phyloP scores from a whole-genome alignment of 345 rosid species.

The Eucalyptus marginata region DNA sequence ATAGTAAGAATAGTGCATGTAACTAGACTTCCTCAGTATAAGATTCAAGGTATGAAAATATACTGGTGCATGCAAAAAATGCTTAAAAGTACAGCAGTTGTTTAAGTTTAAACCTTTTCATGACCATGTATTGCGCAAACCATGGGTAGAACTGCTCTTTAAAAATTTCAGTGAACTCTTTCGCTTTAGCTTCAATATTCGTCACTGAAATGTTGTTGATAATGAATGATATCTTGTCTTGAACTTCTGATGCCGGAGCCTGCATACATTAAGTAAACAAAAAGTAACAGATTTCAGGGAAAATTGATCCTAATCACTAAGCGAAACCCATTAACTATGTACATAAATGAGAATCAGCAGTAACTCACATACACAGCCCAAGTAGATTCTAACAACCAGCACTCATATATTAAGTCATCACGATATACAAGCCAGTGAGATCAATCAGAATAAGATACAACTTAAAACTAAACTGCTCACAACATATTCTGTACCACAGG shows the following conservation, averaged over 20 bases:
- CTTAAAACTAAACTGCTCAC: background rate
- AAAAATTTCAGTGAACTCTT: slow-evolving; percentile 74
- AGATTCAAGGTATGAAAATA: background rate
- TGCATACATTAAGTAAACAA: slow-evolving; percentile 9
- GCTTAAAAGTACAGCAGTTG: background rate
- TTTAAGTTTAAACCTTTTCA: slow-evolving; percentile 62
- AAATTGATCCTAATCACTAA: background rate
- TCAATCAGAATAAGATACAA: background rate
- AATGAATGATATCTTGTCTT: slow-evolving; percentile 86
- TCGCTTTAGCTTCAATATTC: slow-evolving; percentile 74
- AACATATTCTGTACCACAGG: background rate
- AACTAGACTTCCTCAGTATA: background rate
- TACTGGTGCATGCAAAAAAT: background rate
- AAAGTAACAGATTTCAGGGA: background rate
- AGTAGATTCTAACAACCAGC: background rate
- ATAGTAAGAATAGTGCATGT: background rate
- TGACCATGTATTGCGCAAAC: slow-evolving; percentile 99
- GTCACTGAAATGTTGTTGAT: slow-evolving; percentile 76
- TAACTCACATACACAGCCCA: background rate
- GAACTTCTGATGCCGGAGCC: slow-evolving; percentile 78
- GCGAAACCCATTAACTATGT: background rate
- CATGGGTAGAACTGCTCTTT: slow-evolving; percentile 81
- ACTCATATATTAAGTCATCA: background rate
- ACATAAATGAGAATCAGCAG: background rate
- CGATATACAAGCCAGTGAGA: background rate